Percentiles rank a stretch among this genome's conserved stretches.
Evolutionary conservation across 2,329 filamentous ascomycete genomes (phyloP).

Genomic region (Aspergillus spinulosporus): DNA sequence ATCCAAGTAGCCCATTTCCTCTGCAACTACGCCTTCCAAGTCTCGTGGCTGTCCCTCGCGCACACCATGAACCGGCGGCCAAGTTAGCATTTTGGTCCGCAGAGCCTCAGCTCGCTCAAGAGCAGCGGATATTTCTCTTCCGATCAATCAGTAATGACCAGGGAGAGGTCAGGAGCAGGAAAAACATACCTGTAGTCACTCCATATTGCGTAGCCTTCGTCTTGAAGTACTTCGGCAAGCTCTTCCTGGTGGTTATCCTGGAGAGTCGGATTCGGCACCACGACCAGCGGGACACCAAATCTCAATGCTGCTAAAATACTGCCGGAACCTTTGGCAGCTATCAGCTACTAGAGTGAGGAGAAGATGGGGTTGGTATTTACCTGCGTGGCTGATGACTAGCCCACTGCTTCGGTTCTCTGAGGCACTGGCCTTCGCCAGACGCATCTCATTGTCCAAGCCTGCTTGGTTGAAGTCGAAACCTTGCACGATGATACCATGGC

Average conservation of each 20-base stretch:
- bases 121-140: constrained; percentile 50
- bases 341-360: background rate
- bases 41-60: constrained; percentile 45
- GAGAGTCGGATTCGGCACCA: constrained; percentile 80
- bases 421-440: constrained; percentile 49
- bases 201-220: constrained; percentile 73
- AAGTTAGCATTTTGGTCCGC: constrained; percentile 44
- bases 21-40: constrained; percentile 55
- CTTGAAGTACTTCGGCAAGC: constrained; percentile 73
- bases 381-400: constrained; percentile 84
- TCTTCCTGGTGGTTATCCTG: constrained; percentile 91
- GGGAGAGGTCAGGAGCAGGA: background rate
- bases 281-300: constrained; percentile 72
- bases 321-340: constrained; percentile 67
- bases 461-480: constrained; percentile 67
- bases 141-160: background rate
- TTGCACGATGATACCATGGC: constrained; percentile 53
- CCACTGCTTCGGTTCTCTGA: constrained; percentile 54
- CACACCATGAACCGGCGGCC: constrained; percentile 53
- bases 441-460: constrained; percentile 62
- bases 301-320: constrained; percentile 82
- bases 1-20: constrained; percentile 59
- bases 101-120: constrained; percentile 52
- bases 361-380: constrained; percentile 47
- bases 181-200: constrained; percentile 63